Base-by-base conservation (phyloP, 2,329 filamentous ascomycete genomes). In the Aspergillus sp. region DNA sequence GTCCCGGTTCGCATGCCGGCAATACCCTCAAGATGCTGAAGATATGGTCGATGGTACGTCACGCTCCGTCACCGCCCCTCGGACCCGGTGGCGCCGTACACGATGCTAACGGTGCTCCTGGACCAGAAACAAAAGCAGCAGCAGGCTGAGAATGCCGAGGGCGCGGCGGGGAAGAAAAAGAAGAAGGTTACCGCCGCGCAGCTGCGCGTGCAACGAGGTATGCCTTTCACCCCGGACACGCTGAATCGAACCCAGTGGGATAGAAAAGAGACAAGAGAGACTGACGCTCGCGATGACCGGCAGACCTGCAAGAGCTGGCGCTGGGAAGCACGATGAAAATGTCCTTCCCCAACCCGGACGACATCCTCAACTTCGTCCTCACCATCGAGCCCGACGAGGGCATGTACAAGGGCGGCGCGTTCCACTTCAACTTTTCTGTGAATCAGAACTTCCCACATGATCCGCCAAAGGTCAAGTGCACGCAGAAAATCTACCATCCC, bases 101-200 rank as follows among this genome's bases (percentile, higher is more conserved):
- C n/a, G 16, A 11, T 30, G 3, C 7, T 24, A 20, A 33, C 9
- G 30, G 32, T 11, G 6, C 11, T 32, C 8, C 14, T 6, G 4
- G 1, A 20, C 9, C 49, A 72, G 67, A 70, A 75, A 66, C 74
- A 95, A 87, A 92, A 95, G 79, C 94, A 96, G 77, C 89, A 96
- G 80, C 90, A 96, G 80, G 90, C 96, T 77, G 89, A 95, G 76
- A 92, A 90, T 66, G 90, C 92, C 62, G 90, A 92, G 66, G 90
- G 89, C 53, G 86, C 88, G 61, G 84, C 81, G 32, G 80, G 84
- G 42, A 87, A 85, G 50, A 96, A 91, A 79, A 97, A 96, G 83
- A 97, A 96, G 84, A 97, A 96, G 81, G 92, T 99, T 60, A 97
- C 94, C 19, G 90, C 94, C 16, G 94, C 94, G 50, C 92, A 97